A percentile compares a stretch with the other conserved stretches of the same genome.
Conservation (phyloP, 208 protist genomes). For the Leishmania tarentolae region DNA sequence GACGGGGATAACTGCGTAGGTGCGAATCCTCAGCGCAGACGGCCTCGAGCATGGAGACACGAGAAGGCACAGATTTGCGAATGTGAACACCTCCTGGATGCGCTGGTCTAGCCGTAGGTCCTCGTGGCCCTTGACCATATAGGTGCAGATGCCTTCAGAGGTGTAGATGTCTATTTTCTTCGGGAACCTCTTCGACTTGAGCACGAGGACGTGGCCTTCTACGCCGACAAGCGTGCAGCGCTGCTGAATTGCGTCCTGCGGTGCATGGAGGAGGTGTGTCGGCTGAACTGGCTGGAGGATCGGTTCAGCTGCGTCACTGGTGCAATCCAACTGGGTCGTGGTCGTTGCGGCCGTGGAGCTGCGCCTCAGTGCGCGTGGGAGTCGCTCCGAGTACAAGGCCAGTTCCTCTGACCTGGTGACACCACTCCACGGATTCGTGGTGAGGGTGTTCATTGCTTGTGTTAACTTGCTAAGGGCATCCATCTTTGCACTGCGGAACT, state of each 20-base stretch:
- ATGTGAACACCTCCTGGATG: conserved; percentile 89
- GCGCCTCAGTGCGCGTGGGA: neutral
- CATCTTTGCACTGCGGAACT: neutral
- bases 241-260: neutral
- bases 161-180: conserved; percentile 89
- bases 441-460: neutral
- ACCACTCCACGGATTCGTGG: neutral
- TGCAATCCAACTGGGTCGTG: neutral
- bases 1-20: conserved; percentile 92
- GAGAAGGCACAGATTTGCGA: conserved; percentile 80
- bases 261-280: conserved; percentile 12
- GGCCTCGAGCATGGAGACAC: neutral
- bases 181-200: conserved; percentile 87
- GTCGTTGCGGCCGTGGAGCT: neutral
- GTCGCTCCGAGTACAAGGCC: conserved; percentile 7
- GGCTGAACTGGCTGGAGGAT: conserved; percentile 8
- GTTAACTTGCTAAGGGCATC: neutral
- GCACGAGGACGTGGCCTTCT: conserved; percentile 57
- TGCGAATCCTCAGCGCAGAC: conserved; percentile 51
- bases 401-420: conserved; percentile 3
- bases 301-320: neutral
- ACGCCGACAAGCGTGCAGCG: conserved; percentile 41
- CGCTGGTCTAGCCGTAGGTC: conserved; percentile 94
- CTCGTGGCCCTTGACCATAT: conserved; percentile 95
- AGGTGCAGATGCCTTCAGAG: conserved; percentile 66